Conservation (phyloP, 495 filamentous ascomycete genomes). For the Hyphodiscus hymeniophilus region DNA sequence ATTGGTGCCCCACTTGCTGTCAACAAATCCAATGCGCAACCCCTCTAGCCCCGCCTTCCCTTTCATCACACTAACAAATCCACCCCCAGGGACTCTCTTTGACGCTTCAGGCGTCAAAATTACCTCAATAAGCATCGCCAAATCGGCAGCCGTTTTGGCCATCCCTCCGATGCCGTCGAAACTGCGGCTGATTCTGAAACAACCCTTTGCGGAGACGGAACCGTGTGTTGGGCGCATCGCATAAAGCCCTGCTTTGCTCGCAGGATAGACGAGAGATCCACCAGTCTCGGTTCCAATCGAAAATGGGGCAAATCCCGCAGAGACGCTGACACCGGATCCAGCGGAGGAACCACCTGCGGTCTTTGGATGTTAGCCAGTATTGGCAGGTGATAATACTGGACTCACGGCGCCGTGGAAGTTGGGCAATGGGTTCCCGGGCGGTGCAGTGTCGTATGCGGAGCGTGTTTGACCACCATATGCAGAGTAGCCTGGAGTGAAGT, state of each 20-base stretch:
- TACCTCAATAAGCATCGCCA: background rate
- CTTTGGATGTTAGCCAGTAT: background rate
- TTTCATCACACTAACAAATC: background rate
- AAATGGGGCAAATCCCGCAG: constrained; percentile 36
- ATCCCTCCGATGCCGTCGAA: too few species aligned
- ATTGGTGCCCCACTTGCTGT: constrained; percentile 2
- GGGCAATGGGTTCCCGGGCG: constrained; percentile 15
- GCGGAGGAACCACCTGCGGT: constrained; percentile 35
- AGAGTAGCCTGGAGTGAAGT: constrained; percentile 6
- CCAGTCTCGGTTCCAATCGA: constrained; percentile 38
- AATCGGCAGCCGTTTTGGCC: background rate
- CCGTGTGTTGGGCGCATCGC: background rate
- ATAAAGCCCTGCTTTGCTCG: constrained; percentile 32
- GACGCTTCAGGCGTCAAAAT: background rate
- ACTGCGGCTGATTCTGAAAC: too few species aligned
- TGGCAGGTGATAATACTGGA: constrained; percentile 3
- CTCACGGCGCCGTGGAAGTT: constrained; percentile 25
- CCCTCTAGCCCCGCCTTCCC: constrained; percentile 5
- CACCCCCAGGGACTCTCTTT: background rate
- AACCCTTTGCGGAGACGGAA: too few species aligned
- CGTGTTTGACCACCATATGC: constrained; percentile 14
- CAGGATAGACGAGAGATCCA: constrained; percentile 33
- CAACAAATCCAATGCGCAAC: constrained; percentile 7
- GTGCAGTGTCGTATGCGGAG: constrained; percentile 15
- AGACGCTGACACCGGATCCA: constrained; percentile 37